Evolutionary conservation across 164 flowering plant genomes (phyloP).

Genomic region (Umbilicus rupestris): DNA sequence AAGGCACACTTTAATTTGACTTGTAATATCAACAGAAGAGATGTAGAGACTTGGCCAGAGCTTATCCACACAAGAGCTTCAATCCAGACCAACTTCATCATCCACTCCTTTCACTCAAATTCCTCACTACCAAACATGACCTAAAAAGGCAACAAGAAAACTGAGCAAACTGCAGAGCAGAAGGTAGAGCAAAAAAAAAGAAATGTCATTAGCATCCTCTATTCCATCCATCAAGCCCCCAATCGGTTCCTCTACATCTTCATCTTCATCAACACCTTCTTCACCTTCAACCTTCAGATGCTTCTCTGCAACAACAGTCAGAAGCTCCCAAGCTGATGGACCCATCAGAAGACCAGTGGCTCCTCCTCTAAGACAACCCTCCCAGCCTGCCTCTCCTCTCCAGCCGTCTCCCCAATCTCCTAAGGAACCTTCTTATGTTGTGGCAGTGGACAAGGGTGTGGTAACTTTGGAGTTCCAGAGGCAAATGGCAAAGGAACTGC

Average conservation of each 20-base stretch:
- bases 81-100: conserved; percentile 11
- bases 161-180: conserved; percentile 2
- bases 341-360: conserved; percentile 72
- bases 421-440: conserved; percentile 18
- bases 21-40: background rate
- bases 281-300: conserved; percentile 31
- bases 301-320: conserved; percentile 23
- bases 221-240: conserved; percentile 47
- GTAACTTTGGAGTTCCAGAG: conserved; percentile 89
- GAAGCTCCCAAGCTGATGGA: conserved; percentile 75
- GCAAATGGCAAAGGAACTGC: conserved; percentile 86
- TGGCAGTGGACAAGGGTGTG: conserved; percentile 23
- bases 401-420: conserved; percentile 23
- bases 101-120: conserved; percentile 11
- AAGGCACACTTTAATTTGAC: background rate
- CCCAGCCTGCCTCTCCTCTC: conserved; percentile 27
- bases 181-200: background rate
- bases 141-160: conserved; percentile 4
- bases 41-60: conserved; percentile 39
- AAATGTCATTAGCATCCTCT: conserved; percentile 61
- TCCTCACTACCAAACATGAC: background rate
- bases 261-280: conserved; percentile 25
- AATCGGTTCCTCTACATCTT: conserved; percentile 21
- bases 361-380: conserved; percentile 41
- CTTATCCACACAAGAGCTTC: conserved; percentile 46